Base-by-base conservation (phyloP, 768 basidiomycete species). In the Mycena olivaceomarginata region DNA sequence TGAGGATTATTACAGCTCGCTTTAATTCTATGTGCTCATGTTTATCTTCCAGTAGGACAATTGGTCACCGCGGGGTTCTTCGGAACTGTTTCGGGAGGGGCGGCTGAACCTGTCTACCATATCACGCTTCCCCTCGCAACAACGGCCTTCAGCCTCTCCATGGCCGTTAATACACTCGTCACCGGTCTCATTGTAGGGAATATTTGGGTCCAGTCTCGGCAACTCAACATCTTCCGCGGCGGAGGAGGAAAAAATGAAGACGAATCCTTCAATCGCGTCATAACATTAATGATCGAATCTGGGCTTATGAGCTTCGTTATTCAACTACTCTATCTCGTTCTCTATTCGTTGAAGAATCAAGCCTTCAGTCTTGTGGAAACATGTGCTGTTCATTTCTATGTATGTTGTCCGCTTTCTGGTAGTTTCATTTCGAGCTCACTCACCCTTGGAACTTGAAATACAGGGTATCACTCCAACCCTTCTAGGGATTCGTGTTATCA, bases 401-500 rank as follows among this genome's bases (percentile, higher is more conserved):
- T 56, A 56, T 56, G 53, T 22, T 56, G 53, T 56, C n/a, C 53
- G 25, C 53, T 56, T 22, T 56, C 53, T 22, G 20, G 53, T n/a
- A 22, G 53, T 13, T 56, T 25, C 22, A n/a, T 22, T 56, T 56
- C 53, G 53, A 56, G 53, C 53, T 56, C 53, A 56, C 20, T 56
- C 53, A 31, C 31, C n/a, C n/a, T n/a, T n/a, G n/a, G n/a, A 3
- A 1, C 3, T 56, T 1, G 20, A 22, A 56, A 56, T 56, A 56
- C 53, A 56, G 53, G 53, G 53, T 22, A 56, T 56, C n/a, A 56
- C 53, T 22, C 53, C 53, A 56, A 56, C 53, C 53, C 53, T 56
- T 56, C 53, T 56, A 56, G n/a, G 53, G n/a, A 56, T 56, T 12
- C 53, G 53, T 56, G 53, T 56, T 56, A 56, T 56, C 53, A 56